Evolutionary conservation across 2,329 filamentous ascomycete genomes (phyloP), one percentile per base, ranked within the genome.

Genomic region (Ophiostoma ips): DNA sequence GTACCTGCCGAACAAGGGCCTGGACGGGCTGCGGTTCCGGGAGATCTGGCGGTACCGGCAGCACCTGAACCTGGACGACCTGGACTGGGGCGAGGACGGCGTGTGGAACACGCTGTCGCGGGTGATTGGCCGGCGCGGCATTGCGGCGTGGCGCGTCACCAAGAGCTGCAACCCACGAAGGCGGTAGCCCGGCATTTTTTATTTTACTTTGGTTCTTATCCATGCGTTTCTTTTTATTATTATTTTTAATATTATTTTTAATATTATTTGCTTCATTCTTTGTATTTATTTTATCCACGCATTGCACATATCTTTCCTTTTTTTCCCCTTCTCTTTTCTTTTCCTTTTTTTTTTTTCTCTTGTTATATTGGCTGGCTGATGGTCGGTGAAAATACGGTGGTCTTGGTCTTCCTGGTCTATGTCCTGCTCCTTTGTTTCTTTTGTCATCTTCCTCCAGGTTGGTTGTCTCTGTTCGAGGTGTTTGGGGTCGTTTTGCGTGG

Each of bases 81-180:
- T 90, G 61, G 84, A 89, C 60, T 87, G 86, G 68, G 83, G 70
- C 2, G 80, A 84, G 53, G 84, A 89, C 58, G 85, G 85, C 6
- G 70, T 89, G 47, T 83, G 78, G 81, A 70, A 75, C 53, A 89
- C 85, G 8, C 63, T 90, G 43, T 67, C 71, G 34, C 69, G 84
- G 56, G 83, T 88, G 4, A 66, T 87, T 56, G 79, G 79, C 35
- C 69, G 77, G 56, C 68, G 79, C 46, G 79, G 79, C 6, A 63
- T 83, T 15, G 73, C 71, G 33, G 75, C 72, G 35, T 83, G 79
- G 79, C 73, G 77, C 52, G 73, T 83, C 8, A 82, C 78, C 19
- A 81, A 77, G 65, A 79, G 73, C 60, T 81, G 77, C 44, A 34
- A 12, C 16, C 43, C 43, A 3, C 43, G 16, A 16, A 43, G 15